These are phyloP conservation scores for Phialemoniopsis sp. DNA, from an alignment of 2,329 filamentous ascomycete species.

Conservation along the genomic window DNA sequence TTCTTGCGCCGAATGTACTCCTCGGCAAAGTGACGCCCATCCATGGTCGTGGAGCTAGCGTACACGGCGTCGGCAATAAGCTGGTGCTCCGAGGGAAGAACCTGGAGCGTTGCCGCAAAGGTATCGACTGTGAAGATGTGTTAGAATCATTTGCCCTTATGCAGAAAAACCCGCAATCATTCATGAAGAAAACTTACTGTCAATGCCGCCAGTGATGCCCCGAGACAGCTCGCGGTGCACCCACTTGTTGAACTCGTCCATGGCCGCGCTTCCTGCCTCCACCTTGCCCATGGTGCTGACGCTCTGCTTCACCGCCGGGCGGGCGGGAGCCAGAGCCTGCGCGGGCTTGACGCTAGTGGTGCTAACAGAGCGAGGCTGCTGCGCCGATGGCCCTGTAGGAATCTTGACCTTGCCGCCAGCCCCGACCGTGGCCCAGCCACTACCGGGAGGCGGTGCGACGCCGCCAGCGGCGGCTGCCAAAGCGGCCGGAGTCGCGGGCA, in stretches of 20 bases:
- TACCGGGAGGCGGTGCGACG: conserved; percentile 17
- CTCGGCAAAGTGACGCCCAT: conserved; percentile 88
- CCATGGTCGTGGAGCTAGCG: conserved; percentile 79
- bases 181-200: conserved; percentile 41
- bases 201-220: conserved; percentile 54
- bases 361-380: conserved; percentile 39
- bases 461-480: conserved; percentile 28
- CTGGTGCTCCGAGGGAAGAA: conserved; percentile 71
- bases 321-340: conserved; percentile 26
- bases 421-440: conserved; percentile 91
- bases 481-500: conserved; percentile 30
- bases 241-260: conserved; percentile 95
- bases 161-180: too few species aligned
- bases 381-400: conserved; percentile 53
- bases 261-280: conserved; percentile 46
- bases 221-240: conserved; percentile 73
- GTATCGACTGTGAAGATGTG: conserved; percentile 60
- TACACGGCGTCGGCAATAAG: conserved; percentile 91
- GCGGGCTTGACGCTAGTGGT: conserved; percentile 35
- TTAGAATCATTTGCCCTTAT: too few species aligned
- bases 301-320: conserved; percentile 41
- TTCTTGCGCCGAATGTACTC: conserved; percentile 93
- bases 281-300: conserved; percentile 36
- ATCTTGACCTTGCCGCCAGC: conserved; percentile 88
- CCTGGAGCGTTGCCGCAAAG: conserved; percentile 72